phyloP scores from a whole-genome alignment of 768 basidiomycete genomes.

The Botryobasidium botryosum region DNA sequence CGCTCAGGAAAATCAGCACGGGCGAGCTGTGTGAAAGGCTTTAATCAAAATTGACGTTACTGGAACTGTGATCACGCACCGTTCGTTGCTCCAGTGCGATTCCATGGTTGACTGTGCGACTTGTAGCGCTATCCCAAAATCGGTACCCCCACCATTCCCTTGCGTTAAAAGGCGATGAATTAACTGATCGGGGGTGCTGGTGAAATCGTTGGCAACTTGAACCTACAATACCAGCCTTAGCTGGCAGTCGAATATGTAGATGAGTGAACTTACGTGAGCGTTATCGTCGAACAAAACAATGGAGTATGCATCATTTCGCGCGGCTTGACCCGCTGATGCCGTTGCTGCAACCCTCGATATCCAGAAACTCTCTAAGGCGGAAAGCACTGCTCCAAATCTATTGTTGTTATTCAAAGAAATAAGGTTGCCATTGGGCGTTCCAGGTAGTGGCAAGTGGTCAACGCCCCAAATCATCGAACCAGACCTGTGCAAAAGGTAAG shows the following conservation, averaged over 20 bases:
- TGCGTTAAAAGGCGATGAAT: constrained; percentile 19
- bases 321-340: too few relatives aligned
- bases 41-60: too few relatives aligned
- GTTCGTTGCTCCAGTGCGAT: constrained; percentile 32
- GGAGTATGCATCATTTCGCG: constrained; percentile 37
- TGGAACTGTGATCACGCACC: constrained; percentile 20
- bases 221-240: constrained; percentile 3
- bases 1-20: constrained; percentile 40
- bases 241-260: neutral
- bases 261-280: neutral
- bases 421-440: constrained; percentile 25
- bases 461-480: constrained; percentile 28
- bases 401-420: constrained; percentile 28
- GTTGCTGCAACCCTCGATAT: constrained; percentile 27
- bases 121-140: constrained; percentile 27
- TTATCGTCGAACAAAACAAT: constrained; percentile 30
- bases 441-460: constrained; percentile 29
- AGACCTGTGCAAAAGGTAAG: constrained; percentile 43
- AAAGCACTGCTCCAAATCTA: constrained; percentile 40
- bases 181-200: constrained; percentile 25
- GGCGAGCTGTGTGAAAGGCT: constrained; percentile 23
- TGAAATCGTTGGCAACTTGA: constrained; percentile 29
- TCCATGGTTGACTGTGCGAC: constrained; percentile 26
- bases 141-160: constrained; percentile 27
- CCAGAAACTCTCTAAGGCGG: constrained; percentile 41